phyloP scores from a whole-genome alignment of 768 basidiomycete genomes.

The Collybiopsis luxurians region DNA sequence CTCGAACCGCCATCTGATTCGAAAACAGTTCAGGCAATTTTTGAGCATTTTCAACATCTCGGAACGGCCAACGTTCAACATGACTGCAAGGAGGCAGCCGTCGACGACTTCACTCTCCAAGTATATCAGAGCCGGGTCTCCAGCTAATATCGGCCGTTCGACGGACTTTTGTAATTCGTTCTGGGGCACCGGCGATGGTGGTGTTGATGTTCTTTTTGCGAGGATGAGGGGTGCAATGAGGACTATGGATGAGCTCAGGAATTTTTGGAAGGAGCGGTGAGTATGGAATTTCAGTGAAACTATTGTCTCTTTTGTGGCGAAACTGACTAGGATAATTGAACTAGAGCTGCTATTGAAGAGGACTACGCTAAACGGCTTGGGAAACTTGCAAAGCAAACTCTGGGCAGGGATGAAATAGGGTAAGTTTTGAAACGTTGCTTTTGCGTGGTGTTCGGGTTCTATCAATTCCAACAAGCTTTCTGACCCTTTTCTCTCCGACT shows the following conservation, averaged over 20 bases:
- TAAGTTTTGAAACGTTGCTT: slow-evolving; percentile 37
- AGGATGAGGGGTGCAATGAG: slow-evolving; percentile 82
- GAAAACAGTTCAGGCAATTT: no score
- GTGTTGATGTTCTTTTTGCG: slow-evolving; percentile 88
- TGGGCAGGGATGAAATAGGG: slow-evolving; percentile 95
- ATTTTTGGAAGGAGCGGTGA: slow-evolving; percentile 94
- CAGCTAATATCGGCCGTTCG: slow-evolving; percentile 42
- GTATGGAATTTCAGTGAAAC: slow-evolving; percentile 26
- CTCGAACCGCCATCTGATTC: not conserved
- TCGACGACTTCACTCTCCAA: slow-evolving; percentile 79
- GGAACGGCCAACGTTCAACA: slow-evolving; percentile 34
- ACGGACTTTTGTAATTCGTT: slow-evolving; percentile 96
- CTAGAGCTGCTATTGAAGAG: slow-evolving; percentile 86
- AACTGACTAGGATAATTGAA: slow-evolving; percentile 4
- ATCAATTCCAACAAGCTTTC: no score
- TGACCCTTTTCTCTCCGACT: slow-evolving; percentile 13
- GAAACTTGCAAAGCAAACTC: slow-evolving; percentile 69
- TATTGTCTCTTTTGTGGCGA: not conserved
- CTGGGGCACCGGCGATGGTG: slow-evolving; percentile 86
- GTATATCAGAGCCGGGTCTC: slow-evolving; percentile 59
- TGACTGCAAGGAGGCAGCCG: slow-evolving; percentile 76
- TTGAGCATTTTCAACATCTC: no score
- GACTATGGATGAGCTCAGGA: slow-evolving; percentile 85
- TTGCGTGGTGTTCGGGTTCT: not conserved
- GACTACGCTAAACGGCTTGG: slow-evolving; percentile 88